Evolutionary conservation across 495 filamentous ascomycete genomes (phyloP), one percentile per base, ranked within the genome.

Genomic region (Xeromyces bisporus): DNA sequence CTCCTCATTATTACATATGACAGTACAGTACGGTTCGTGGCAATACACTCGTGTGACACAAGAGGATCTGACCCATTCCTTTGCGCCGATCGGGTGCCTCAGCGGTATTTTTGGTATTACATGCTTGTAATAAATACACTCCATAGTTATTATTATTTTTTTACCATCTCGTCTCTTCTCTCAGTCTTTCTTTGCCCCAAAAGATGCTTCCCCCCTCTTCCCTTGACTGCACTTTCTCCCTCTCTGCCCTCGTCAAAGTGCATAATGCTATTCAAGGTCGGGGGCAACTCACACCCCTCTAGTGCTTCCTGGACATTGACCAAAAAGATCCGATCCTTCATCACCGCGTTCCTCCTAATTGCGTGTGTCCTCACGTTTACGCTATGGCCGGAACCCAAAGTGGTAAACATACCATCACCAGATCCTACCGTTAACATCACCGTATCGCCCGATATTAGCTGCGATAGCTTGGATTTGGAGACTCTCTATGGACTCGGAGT

Each of bases 291-390:
- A 18, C 31, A 34, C 15, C 12, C 33, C 26, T 32, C 46, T 12
- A 47, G 44, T 17, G 43, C 46, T 18, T 53, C 56, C 16, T 51
- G 48, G 46, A 41, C 53, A 20, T 52, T 49, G 49, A 21, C 4
- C 5, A 61, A 51, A 37, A 54, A 50, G 30, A 34, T 57, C 6
- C 13, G 51, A 20, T 53, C 43, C 1, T 47, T 47, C 15, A 41
- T 35, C 3, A 28, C 47, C 25, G 32, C 38, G n/a, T 36, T 46
- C 13, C 9, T 47, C n/a, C 33, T 43, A 11, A 32, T 47, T 25
- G 18, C 35, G n/a, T 33, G 33, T 15, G n/a, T n/a, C n/a, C 43
- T 43, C 24, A 35, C 39, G 10, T 16, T 43, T 15, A 28, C 58
- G 17, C 40, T 56, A 10, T 51, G 53, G 48, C 53, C 53, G 0